Evolutionary conservation across 2,329 filamentous ascomycete species (phyloP).

Genomic region (Paraphoma chrysanthemicola): DNA sequence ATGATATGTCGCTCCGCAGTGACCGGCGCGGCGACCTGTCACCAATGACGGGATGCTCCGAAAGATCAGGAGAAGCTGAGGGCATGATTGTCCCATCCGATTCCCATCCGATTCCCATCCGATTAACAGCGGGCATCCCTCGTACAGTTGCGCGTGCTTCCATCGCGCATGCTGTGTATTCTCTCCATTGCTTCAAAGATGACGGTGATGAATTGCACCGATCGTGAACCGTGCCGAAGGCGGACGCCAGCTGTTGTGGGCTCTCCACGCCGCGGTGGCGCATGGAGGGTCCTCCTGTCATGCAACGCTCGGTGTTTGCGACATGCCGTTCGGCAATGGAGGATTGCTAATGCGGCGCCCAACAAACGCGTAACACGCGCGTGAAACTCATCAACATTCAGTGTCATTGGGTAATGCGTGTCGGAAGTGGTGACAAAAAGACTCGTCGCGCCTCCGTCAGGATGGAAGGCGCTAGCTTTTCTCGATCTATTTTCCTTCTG

Average conservation of each 20-base stretch:
- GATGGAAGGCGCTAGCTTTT: no score
- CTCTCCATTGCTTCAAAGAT: neutral
- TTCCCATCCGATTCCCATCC: slow-evolving; percentile 7
- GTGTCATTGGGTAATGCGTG: neutral
- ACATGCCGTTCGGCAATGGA: slow-evolving; percentile 3
- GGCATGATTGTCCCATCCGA: neutral
- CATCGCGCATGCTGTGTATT: neutral
- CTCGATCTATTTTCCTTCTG: no score
- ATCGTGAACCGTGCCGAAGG: neutral
- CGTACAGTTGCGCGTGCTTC: neutral
- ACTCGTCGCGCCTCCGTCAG: neutral
- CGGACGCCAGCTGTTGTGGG: neutral
- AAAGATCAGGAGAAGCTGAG: slow-evolving; percentile 3
- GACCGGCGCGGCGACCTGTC: neutral
- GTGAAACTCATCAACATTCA: neutral
- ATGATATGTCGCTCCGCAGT: neutral
- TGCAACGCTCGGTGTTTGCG: slow-evolving; percentile 22
- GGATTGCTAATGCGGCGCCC: slow-evolving; percentile 3
- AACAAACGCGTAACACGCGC: slow-evolving; percentile 24
- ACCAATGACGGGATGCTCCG: slow-evolving; percentile 15
- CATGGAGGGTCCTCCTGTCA: slow-evolving; percentile 12
- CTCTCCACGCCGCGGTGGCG: slow-evolving; percentile 8
- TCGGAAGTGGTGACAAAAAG: no score
- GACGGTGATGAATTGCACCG: neutral
- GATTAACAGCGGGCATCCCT: neutral